Base-by-base conservation (phyloP, 768 basidiomycete species). In the Calocera cornea region DNA sequence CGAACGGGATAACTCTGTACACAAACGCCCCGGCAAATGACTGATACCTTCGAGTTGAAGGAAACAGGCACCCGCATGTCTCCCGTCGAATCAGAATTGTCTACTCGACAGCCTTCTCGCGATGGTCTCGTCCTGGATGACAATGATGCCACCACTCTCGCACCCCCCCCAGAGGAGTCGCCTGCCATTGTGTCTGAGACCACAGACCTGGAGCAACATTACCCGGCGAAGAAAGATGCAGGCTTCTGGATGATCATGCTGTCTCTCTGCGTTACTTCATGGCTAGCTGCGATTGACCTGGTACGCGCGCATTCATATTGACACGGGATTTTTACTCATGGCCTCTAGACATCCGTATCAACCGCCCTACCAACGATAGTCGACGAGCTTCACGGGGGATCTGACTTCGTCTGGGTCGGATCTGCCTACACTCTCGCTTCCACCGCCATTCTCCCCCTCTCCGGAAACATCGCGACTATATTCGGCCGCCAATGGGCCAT, bases 351-450 rank as follows among this genome's bases (percentile, higher is more conserved):
- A 10, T 68, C 73, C 3, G 71, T 74, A 19, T 68, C 70, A 14
- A 74, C 72, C 17, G 73, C 72, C 7, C 65, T 72, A 8, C 70
- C 69, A 16, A 67, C 70, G 67, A 74, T 77, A 19, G 71, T 72
- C 16, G 65, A 64, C 10, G 72, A 71, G 24, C 72, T 77, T 14
- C 40, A 69, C n/a, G 68, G 60, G 22, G 72, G 68, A 1, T 41
- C 38, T 29, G 67, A 72, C 16, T 75, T 73, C 68, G 69, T 77
- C 0, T 84, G 83, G 83, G 75, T 83, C 27, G 81, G 78, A 1
- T 73, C 77, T 1, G 79, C 78, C 2, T 84, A 80, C 67, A 74
- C 79, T 0, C 72, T 84, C 2, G 71, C 80, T 0, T 75, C 77
- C 0, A 79, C 81, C 2, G 78, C 80, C 0, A 70, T 80, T 54